Evolutionary conservation across 2,329 filamentous ascomycete species (phyloP), one percentile per base, ranked within the genome.

Genomic region (Bimuria novae-zelandiae): DNA sequence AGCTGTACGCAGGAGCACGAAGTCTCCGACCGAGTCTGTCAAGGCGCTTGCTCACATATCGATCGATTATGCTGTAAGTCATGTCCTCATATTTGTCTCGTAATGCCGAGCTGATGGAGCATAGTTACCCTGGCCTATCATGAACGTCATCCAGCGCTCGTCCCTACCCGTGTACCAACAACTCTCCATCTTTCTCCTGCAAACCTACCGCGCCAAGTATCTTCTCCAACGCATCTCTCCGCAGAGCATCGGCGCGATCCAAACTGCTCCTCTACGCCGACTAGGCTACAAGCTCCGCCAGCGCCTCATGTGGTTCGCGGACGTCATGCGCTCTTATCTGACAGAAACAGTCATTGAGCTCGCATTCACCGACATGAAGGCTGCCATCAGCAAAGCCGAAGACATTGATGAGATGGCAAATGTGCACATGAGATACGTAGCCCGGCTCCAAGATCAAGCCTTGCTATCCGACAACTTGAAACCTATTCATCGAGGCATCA

Each of bases 321-420:
- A 87, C 57, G 84, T 82, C 0, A 65, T 96, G 1, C 87, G 90
- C 63, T 86, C 86, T 7, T 94, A 96, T 67, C 76, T 96, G 4
- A 87, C 86, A 3, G 87, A 85, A 14, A 81, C 91, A 1, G 89
- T 92, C 1, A 79, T 96, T 0, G 82, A 81, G 0, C 83, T 85
- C 0, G 80, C 85, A 19, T 83, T 81, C 1, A 65, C 73, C 2
- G 76, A 79, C 25, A 82, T 97, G 76, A 76, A 76, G 5, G 69
- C 72, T 2, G 77, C 80, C 0, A 80, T 97, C 46, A 72, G 75
- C 12, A 75, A 77, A 5, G 85, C 90, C 0, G 79, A 82, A 22
- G 90, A 93, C 60, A 84, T 97, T 8, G 91, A 97, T 67, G 82
- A 82, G 22, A 95, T 97, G 89, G 86, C 92, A 22, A 74, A 75